Evolutionary conservation across 2,329 filamentous ascomycete genomes (phyloP).

Genomic region (Mycosphaerella arachidis): DNA sequence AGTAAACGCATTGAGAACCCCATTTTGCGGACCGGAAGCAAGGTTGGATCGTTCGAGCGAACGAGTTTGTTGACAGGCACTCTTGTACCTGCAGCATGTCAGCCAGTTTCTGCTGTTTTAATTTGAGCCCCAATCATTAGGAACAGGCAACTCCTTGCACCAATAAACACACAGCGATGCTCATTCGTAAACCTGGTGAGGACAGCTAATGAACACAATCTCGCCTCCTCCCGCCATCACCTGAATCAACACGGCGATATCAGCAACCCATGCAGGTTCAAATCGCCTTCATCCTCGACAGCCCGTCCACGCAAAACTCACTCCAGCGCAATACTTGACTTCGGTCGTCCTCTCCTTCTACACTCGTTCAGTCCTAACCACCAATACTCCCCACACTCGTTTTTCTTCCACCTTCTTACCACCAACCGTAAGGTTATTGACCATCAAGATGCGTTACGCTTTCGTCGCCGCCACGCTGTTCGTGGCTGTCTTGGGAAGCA

Average conservation of each 20-base stretch:
- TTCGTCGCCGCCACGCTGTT: conserved; percentile 22
- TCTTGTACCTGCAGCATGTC: background rate
- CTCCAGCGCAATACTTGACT: conserved; percentile 19
- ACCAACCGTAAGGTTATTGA: conserved; percentile 1
- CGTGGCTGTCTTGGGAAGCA: conserved; percentile 14
- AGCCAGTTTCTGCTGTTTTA: background rate
- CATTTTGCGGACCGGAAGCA: background rate
- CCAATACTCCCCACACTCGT: background rate
- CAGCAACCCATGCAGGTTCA: conserved; percentile 18
- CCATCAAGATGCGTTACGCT: conserved; percentile 21
- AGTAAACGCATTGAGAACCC: background rate
- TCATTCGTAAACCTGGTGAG: conserved; percentile 11
- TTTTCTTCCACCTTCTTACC: conserved; percentile 8
- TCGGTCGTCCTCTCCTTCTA: conserved; percentile 23
- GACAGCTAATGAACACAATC: conserved; percentile 16
- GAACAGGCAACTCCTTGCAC: conserved; percentile 12
- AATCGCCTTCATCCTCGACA: conserved; percentile 6
- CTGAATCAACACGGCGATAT: conserved; percentile 14
- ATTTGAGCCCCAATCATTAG: background rate
- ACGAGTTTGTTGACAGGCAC: background rate
- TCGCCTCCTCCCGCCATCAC: conserved; percentile 16
- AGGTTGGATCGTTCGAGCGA: background rate
- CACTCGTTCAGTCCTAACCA: conserved; percentile 14
- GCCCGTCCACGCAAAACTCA: conserved; percentile 6
- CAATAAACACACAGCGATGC: conserved; percentile 17